Evolutionary conservation across 2,329 filamentous ascomycete genomes (phyloP), one percentile per base, ranked within the genome.

Genomic region (Pyrenochaeta sp.): DNA sequence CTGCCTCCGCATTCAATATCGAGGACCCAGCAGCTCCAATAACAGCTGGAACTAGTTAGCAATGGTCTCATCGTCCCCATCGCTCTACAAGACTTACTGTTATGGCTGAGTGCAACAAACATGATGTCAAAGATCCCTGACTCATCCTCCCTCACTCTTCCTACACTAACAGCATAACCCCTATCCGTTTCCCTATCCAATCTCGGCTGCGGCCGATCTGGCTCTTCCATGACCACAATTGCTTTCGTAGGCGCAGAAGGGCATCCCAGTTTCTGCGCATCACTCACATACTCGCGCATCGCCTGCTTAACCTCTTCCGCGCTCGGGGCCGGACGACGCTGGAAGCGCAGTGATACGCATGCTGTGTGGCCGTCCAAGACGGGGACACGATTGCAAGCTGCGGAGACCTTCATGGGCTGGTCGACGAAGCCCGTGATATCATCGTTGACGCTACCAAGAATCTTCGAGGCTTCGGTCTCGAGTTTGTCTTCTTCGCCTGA

Each of bases 21-120:
- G 91, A 96, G 1, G 92, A 96, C 10, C 95, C 95, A n/a, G 94
- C 93, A 29, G 95, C 95, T 62, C 94, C 94, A 74, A 99, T 94
- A 50, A 99, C 90, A 57, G 94, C 88, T 75, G 45, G 12, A 30
- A 49, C 14, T 18, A 14, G 39, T 74, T 63, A 74, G 68, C 51
- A 54, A 30, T 21, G 9, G 3, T 27, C 33, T 21, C 20, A 4
- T 2, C 1, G n/a, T 12, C 23, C 31, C 20, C 15, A 23, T 37
- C n/a, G 17, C 23, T 5, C 9, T 21, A 36, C 36, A 18, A 15
- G 33, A 76, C 78, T 76, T 71, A 80, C 79, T 90, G 71, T 91
- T 91, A 71, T 98, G 95, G 72, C 91, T 97, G 65, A 98, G 81
- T 20, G 92, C 92, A 58, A 95, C 93, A 77, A 98, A 98, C 76